Percentiles rank a stretch among this genome's conserved stretches.
Evolutionary conservation across 805 yeast genomes (phyloP).

Genomic region (Metschnikowia henanensis): DNA sequence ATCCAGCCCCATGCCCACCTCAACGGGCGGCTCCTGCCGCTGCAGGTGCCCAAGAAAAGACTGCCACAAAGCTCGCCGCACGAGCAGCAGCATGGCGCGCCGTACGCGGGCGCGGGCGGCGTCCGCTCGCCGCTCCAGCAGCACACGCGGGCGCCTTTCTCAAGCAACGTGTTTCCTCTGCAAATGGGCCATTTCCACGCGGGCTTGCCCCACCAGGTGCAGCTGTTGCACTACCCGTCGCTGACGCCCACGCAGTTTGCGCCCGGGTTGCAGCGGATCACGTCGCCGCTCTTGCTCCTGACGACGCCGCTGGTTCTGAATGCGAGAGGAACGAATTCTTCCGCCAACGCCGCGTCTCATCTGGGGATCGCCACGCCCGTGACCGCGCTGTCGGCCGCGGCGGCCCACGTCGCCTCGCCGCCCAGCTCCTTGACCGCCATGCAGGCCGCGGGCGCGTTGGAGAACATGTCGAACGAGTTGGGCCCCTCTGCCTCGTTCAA

Average conservation of each 20-base stretch:
- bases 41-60: slow-evolving; percentile 8
- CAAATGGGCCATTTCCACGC: slow-evolving; percentile 21
- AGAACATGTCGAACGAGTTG: slow-evolving; percentile 43
- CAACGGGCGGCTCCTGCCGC: slow-evolving; percentile 10
- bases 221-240: slow-evolving; percentile 63
- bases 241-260: slow-evolving; percentile 74
- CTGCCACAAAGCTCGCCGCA: slow-evolving; percentile 16
- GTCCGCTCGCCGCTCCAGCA: slow-evolving; percentile 19
- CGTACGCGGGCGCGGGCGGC: slow-evolving; percentile 2
- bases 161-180: slow-evolving; percentile 13
- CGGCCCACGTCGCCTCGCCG: slow-evolving; percentile 9
- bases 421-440: slow-evolving; percentile 23
- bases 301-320: slow-evolving; percentile 47
- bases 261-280: slow-evolving; percentile 59
- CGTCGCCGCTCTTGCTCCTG: slow-evolving; percentile 62
- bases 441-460: slow-evolving; percentile 46
- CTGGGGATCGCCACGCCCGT: not conserved
- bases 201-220: slow-evolving; percentile 35
- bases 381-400: not conserved
- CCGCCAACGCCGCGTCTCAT: not conserved
- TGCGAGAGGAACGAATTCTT: slow-evolving; percentile 28
- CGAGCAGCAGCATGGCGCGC: not conserved
- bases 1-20: slow-evolving; percentile 21
- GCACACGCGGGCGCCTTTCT: slow-evolving; percentile 8
- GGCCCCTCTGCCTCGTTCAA: slow-evolving; percentile 46